Percentiles rank a stretch among this genome's conserved stretches.
These are phyloP conservation scores for Vinca minor DNA, from an alignment of 257 asterid genomes.

Conservation along the genomic window DNA sequence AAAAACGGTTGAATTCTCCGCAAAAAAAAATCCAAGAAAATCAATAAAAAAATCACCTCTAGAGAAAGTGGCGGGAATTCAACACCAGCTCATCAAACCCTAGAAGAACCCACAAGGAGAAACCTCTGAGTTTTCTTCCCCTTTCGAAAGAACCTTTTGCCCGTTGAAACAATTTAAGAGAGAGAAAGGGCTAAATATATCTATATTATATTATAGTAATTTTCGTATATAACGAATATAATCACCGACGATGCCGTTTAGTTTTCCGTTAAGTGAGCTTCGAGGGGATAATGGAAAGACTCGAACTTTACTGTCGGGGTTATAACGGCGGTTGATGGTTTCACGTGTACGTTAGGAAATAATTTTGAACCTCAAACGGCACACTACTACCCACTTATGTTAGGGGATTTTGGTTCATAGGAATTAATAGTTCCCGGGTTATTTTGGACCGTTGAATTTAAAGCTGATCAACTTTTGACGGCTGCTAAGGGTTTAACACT, in stretches of 20 bases:
- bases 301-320: background rate
- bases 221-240: slow-evolving; percentile 91
- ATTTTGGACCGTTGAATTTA: slow-evolving; percentile 28
- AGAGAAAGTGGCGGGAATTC: slow-evolving; percentile 21
- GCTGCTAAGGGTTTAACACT: slow-evolving; percentile 16
- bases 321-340: slow-evolving; percentile 35
- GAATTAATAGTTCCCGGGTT: slow-evolving; percentile 35
- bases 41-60: slow-evolving; percentile 13
- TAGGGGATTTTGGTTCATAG: slow-evolving; percentile 3
- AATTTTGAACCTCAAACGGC: slow-evolving; percentile 98
- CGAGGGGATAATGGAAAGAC: background rate
- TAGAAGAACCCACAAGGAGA: slow-evolving; percentile 21
- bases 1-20: slow-evolving; percentile 11
- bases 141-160: slow-evolving; percentile 54
- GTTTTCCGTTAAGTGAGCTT: slow-evolving; percentile 30
- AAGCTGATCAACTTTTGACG: too few species aligned
- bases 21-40: too few species aligned
- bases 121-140: slow-evolving; percentile 24
- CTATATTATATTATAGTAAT: slow-evolving; percentile 20
- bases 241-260: slow-evolving; percentile 66
- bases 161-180: slow-evolving; percentile 67
- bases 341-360: slow-evolving; percentile 52
- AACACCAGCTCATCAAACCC: slow-evolving; percentile 30
- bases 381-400: slow-evolving; percentile 26
- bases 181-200: too few species aligned